phyloP scores from a whole-genome alignment of 768 basidiomycete genomes.

The Leccinum truebloodii region DNA sequence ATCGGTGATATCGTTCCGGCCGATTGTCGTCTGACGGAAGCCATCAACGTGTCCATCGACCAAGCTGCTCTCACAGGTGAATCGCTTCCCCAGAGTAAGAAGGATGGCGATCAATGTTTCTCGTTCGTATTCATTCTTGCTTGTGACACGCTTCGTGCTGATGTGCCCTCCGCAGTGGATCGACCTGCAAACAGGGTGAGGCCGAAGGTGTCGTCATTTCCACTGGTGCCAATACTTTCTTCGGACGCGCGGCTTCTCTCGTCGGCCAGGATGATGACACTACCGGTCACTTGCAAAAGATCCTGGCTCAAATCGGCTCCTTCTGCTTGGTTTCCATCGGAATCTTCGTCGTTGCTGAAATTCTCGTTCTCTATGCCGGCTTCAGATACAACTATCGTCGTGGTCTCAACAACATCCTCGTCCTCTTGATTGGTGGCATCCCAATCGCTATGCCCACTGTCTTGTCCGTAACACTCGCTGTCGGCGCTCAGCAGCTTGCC shows the following conservation, averaged over 20 bases:
- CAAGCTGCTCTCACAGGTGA: slow-evolving; percentile 98
- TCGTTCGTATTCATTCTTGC: slow-evolving; percentile 61
- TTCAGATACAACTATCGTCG: slow-evolving; percentile 91
- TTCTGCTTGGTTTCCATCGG: slow-evolving; percentile 98
- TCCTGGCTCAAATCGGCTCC: slow-evolving; percentile 95
- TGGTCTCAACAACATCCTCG: slow-evolving; percentile 96
- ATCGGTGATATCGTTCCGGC: slow-evolving; percentile 99
- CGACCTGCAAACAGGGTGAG: slow-evolving; percentile 98
- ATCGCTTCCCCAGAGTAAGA: slow-evolving; percentile 92
- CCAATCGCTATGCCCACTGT: slow-evolving; percentile 99
- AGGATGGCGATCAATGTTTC: slow-evolving; percentile 95
- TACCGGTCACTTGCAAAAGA: slow-evolving; percentile 97
- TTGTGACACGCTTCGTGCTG: neutral
- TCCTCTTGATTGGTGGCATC: slow-evolving; percentile 99
- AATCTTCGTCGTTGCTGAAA: slow-evolving; percentile 93
- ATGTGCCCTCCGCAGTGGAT: slow-evolving; percentile 56
- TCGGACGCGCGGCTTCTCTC: slow-evolving; percentile 96
- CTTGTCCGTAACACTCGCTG: slow-evolving; percentile 95
- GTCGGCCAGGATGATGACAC: slow-evolving; percentile 98
- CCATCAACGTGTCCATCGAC: slow-evolving; percentile 97
- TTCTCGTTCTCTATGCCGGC: slow-evolving; percentile 89
- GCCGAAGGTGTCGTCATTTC: slow-evolving; percentile 99
- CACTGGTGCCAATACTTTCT: slow-evolving; percentile 97
- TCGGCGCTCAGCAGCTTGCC: slow-evolving; percentile 97
- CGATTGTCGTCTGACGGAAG: slow-evolving; percentile 95